Percentiles rank a stretch among this genome's conserved stretches.
phyloP scores from a whole-genome alignment of 2,329 filamentous ascomycete species.

The Sarocladium brachiariae region DNA sequence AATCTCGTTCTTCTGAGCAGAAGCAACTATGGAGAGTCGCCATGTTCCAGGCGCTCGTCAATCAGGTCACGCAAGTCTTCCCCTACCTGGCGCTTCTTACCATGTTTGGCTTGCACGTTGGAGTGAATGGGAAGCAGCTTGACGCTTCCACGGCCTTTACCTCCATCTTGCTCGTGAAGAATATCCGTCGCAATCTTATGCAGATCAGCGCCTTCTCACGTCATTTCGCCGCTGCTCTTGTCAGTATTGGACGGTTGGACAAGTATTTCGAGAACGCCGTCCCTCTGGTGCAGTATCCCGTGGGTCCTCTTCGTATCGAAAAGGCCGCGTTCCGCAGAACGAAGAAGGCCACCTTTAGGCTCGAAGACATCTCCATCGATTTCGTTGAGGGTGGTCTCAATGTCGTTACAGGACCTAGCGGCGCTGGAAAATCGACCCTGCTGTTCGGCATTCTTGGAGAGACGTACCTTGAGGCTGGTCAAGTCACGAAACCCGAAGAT shows the following conservation, averaged over 20 bases:
- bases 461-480: conserved; percentile 41
- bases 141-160: conserved; percentile 53
- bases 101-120: conserved; percentile 47
- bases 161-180: conserved; percentile 45
- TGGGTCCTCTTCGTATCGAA: conserved; percentile 41
- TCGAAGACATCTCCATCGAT: conserved; percentile 41
- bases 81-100: conserved; percentile 45
- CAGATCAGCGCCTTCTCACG: conserved; percentile 38
- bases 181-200: conserved; percentile 44
- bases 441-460: conserved; percentile 49
- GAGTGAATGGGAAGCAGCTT: conserved; percentile 38
- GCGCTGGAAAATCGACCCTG: conserved; percentile 51
- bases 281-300: conserved; percentile 39
- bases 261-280: conserved; percentile 46
- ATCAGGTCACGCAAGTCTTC: conserved; percentile 43
- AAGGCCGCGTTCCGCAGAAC: conserved; percentile 41
- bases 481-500: conserved; percentile 41
- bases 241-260: conserved; percentile 45
- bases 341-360: conserved; percentile 41
- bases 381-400: conserved; percentile 49
- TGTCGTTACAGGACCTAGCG: conserved; percentile 46
- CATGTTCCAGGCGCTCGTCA: conserved; percentile 38
- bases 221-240: conserved; percentile 27
- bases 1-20: conserved; percentile 44
- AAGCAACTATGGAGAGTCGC: conserved; percentile 47